Base-by-base conservation (phyloP, 257 asterid species). In the Nicotiana tomentosiformis region DNA sequence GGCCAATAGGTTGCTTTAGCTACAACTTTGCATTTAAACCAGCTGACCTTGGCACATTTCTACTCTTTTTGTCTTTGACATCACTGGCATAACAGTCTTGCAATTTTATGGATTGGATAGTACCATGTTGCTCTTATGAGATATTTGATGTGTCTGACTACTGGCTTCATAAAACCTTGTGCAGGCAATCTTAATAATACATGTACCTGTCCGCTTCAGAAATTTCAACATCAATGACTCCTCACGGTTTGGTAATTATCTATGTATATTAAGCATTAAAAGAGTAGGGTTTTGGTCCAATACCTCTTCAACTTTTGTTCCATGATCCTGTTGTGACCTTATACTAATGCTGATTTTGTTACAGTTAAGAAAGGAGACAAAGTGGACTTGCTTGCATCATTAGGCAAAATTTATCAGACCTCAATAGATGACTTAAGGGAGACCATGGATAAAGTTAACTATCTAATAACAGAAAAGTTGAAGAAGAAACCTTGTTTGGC, bases 151-250 rank as follows among this genome's bases (percentile, higher is more conserved):
- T 49, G 15, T 51, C 46, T 74, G 80, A n/a, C 81, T 86, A 78
- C 81, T 86, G 78, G 78, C 70, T 88, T 84, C 60, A 49, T 82
- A 11, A 85, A 81, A 69, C 82, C 83, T 32, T 43, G 87, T 56
- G 46, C 98, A 96, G 99, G 98, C 98, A 33, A 88, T 96, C 86
- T 95, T 94, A 80, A 83, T 96, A 32, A 87, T 92, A 78, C 98
- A 96, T 58, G 92, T 93, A 33, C 99, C 98, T 74, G 87, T 88
- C 23, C 84, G 87, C 86, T 88, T 87, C 91, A 90, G 97, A 87
- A 93, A 92, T 77, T 88, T 93, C 86, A 86, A 77, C 64, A 84
- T 93, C 60, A 84, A 84, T 72, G 96, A 96, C 81, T 89, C 96
- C 72, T 90, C 91, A 37, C 84, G 88, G 57, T 92, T 94, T 85